Evolutionary conservation across 108 stramenopile genomes (phyloP), one percentile per base, ranked within the genome.

Genomic region (Nannochloropsis salina): DNA sequence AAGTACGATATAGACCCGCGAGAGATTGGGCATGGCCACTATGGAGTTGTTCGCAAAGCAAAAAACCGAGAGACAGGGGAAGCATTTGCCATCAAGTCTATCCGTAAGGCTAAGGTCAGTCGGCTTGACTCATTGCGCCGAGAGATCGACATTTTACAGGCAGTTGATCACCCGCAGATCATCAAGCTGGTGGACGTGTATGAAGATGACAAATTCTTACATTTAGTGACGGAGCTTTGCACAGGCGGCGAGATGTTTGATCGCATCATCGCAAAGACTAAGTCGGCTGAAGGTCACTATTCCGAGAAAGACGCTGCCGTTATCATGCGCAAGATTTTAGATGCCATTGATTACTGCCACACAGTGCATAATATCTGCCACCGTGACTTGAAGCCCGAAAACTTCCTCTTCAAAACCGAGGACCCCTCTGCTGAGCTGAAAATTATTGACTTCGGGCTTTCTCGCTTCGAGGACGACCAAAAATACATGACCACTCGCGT

Each of bases 391-490:
- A 99, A 99, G 90, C 98, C 95, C 9, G 97, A 97, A 89, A 98
- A 98, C 86, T 98, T 99, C 88, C 90, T 99, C 10, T 97, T 98
- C 85, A 88, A 93, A 42, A 94, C 94, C 21, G 91, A 93, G 42
- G 92, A 91, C 11, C 95, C 96, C n/a, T 84, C 81, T 9, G 89
- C 94, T 10, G 93, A 94, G 41, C 92, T 99, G 45, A 97, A 97
- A 88, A 96, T 99, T 88, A 97, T 98, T 86, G 99, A 99, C 92
- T 99, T 99, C 90, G 99, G 99, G 22, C 92, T 99, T 44, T 93
- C 93, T 11, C 93, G 96, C 31, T 90, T 88, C 12, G 89, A 88
- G 86, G 90, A 90, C 43, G 85, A 20, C 10, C 22, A 20, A 11
- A 31, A 82, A 85, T 44, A 84, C 5, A 90, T 90, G 90, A 90